Conservation (phyloP, 2,329 filamentous ascomycete genomes). For the Alternaria brassicicola region DNA sequence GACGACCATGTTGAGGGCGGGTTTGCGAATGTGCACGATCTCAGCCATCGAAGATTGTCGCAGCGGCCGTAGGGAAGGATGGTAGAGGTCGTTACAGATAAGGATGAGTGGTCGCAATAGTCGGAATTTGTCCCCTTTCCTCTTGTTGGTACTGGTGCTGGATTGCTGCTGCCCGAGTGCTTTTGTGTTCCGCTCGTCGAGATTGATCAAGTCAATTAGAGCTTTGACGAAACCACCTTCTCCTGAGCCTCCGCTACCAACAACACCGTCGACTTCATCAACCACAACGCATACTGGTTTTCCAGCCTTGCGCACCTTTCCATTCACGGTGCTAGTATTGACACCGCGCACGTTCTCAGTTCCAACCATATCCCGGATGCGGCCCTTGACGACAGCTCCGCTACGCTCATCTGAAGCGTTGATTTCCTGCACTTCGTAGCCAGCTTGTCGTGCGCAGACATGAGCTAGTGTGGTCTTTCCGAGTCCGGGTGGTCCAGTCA, state of each 20-base stretch:
- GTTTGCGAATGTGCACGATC: slow-evolving; percentile 88
- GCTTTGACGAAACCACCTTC: slow-evolving; percentile 97
- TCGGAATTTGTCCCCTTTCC: slow-evolving; percentile 84
- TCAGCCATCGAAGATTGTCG: slow-evolving; percentile 86
- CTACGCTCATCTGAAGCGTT: slow-evolving; percentile 97
- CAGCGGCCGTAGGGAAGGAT: slow-evolving; percentile 82
- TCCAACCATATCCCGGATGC: slow-evolving; percentile 88
- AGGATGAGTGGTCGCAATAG: slow-evolving; percentile 87
- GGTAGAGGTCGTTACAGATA: slow-evolving; percentile 97
- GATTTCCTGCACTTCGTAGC: slow-evolving; percentile 95
- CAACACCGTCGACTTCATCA: slow-evolving; percentile 95
- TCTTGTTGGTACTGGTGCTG: slow-evolving; percentile 57
- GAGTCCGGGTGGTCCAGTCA: slow-evolving; percentile 89
- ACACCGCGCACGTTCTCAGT: slow-evolving; percentile 89
- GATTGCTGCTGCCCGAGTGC: slow-evolving; percentile 44
- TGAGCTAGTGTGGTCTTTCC: slow-evolving; percentile 97
- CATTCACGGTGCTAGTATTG: slow-evolving; percentile 59
- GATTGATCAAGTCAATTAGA: slow-evolving; percentile 83
- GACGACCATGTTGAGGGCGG: slow-evolving; percentile 84
- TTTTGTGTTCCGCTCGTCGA: slow-evolving; percentile 80
- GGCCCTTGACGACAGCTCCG: slow-evolving; percentile 83
- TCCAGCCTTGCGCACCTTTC: slow-evolving; percentile 71
- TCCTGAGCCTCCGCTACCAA: slow-evolving; percentile 69
- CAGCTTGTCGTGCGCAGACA: slow-evolving; percentile 92
- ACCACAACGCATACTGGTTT: slow-evolving; percentile 92